phyloP scores from a whole-genome alignment of 2,329 filamentous ascomycete species.

The Aschersonia sp. region DNA sequence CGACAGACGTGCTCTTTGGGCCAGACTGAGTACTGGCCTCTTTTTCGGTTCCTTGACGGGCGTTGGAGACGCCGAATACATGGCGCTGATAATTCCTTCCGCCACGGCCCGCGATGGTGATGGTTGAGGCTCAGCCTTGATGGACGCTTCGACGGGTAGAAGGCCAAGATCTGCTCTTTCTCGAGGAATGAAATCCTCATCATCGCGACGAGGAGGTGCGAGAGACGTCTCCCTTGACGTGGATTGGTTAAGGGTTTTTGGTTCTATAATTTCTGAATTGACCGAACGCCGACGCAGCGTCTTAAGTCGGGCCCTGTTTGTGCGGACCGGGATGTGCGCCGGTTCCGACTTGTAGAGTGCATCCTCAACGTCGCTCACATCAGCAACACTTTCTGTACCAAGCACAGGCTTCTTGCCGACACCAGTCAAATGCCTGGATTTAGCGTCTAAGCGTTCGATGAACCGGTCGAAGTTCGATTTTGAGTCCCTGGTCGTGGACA shows the following conservation, averaged over 20 bases:
- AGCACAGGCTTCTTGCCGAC: too few relatives aligned
- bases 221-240: not conserved
- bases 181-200: not conserved
- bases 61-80: constrained; percentile 41
- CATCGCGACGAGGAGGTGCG: constrained; percentile 1
- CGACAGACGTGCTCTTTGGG: constrained; percentile 68
- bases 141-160: not conserved
- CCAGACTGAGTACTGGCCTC: constrained; percentile 46
- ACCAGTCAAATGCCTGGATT: not conserved
- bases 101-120: constrained; percentile 37
- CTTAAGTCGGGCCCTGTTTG: constrained; percentile 10
- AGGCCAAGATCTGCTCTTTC: not conserved
- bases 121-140: not conserved
- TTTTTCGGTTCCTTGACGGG: constrained; percentile 33
- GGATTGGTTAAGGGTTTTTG: constrained; percentile 7
- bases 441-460: not conserved
- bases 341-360: constrained; percentile 14
- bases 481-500: constrained; percentile 15
- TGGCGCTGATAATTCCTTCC: constrained; percentile 40
- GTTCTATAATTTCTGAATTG: constrained; percentile 13
- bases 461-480: constrained; percentile 8
- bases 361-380: constrained; percentile 39
- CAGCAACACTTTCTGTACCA: constrained; percentile 20
- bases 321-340: constrained; percentile 9
- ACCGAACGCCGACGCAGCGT: constrained; percentile 10